Conservation (phyloP, 148 eudicot species). For the Nyssa sinensis region DNA sequence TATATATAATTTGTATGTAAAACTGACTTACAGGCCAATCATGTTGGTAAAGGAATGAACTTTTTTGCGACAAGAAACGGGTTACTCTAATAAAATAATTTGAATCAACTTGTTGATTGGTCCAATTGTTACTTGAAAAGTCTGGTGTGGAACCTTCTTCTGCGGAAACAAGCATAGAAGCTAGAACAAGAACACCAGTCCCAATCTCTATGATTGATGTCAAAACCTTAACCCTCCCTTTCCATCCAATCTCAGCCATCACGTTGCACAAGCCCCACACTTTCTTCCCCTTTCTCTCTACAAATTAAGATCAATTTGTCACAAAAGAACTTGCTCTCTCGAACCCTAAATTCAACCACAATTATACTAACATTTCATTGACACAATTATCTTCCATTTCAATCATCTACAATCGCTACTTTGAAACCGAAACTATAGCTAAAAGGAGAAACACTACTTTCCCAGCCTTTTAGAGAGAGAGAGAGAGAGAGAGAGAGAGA, state of each 20-base stretch:
- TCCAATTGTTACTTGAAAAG: slow-evolving; percentile 8
- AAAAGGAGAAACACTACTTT: background rate
- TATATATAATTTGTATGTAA: background rate
- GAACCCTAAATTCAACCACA: no score
- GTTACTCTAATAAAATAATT: slow-evolving; percentile 18
- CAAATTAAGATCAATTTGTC: no score
- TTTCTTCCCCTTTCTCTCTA: no score
- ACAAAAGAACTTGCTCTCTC: no score
- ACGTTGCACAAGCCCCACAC: background rate
- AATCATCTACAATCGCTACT: no score
- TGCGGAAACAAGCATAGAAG: slow-evolving; percentile 36
- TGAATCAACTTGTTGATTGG: slow-evolving; percentile 22
- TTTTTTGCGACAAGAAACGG: slow-evolving; percentile 35
- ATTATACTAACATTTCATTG: no score
- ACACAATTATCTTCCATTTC: no score
- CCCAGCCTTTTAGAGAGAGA: no score
- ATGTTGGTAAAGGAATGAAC: slow-evolving; percentile 30
- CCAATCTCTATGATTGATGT: slow-evolving; percentile 4
- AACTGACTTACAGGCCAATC: slow-evolving; percentile 56
- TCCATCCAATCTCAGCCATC: slow-evolving; percentile 8
- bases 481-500: no score
- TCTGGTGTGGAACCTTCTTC: slow-evolving; percentile 24
- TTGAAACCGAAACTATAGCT: background rate
- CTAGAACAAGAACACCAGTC: slow-evolving; percentile 13
- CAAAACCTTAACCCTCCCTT: background rate